These are phyloP conservation scores for Oryza meyeriana DNA, from an alignment of 176 grass and related monocot genomes.

Conservation along the genomic window DNA sequence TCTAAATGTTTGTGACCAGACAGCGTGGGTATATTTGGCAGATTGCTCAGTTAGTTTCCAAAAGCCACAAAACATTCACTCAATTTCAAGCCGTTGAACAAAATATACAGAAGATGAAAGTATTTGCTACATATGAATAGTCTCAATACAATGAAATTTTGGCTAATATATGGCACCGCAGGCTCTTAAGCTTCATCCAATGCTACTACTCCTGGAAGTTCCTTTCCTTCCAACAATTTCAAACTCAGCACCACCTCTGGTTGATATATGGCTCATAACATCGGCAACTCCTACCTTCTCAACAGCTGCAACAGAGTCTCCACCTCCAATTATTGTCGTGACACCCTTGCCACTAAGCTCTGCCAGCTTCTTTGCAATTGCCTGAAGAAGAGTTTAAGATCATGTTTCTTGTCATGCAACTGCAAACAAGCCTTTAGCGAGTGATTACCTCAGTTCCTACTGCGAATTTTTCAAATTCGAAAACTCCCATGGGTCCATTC, in stretches of 20 bases:
- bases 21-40: background rate
- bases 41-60: background rate
- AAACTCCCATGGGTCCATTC: conserved; percentile 64
- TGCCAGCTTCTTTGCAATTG: conserved; percentile 49
- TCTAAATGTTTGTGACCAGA: background rate
- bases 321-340: conserved; percentile 45
- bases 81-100: background rate
- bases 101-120: background rate
- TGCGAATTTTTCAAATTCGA: conserved; percentile 52
- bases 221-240: conserved; percentile 53
- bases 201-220: conserved; percentile 45
- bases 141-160: background rate
- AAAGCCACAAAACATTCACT: background rate
- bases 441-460: conserved; percentile 40
- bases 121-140: background rate
- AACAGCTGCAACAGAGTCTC: conserved; percentile 46
- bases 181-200: conserved; percentile 38
- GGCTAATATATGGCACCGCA: background rate
- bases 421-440: background rate
- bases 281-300: conserved; percentile 43
- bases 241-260: conserved; percentile 54
- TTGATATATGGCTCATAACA: conserved; percentile 55
- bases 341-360: conserved; percentile 45
- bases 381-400: conserved; percentile 14
- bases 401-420: background rate